Evolutionary conservation across 257 asterid genomes (phyloP).

Genomic region (Solanum ossicruentum): DNA sequence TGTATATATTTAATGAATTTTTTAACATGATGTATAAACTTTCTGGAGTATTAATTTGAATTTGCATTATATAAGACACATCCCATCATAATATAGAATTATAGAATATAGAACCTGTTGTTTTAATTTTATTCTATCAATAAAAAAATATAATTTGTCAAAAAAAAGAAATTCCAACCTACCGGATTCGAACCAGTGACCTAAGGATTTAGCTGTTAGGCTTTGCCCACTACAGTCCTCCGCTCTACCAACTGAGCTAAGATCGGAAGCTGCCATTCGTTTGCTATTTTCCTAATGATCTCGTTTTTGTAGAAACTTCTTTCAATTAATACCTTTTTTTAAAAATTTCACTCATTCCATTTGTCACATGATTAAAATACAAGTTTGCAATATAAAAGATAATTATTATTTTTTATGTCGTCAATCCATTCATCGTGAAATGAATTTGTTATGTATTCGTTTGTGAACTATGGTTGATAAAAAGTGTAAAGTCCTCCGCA

Average conservation of each 20-base stretch:
- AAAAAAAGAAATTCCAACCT: neutral
- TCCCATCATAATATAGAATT: too few relatives aligned
- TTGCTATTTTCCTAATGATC: neutral
- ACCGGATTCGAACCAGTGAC: slow-evolving; percentile 4
- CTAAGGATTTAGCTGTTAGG: neutral
- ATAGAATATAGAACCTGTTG: neutral
- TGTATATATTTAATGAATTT: neutral
- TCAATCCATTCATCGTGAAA: neutral
- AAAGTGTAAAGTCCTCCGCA: neutral
- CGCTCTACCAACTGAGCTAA: slow-evolving; percentile 2
- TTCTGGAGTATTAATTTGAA: neutral
- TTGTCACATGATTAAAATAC: neutral
- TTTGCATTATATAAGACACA: neutral
- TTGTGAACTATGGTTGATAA: neutral
- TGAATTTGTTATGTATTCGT: neutral
- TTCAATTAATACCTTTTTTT: neutral
- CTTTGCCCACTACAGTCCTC: neutral
- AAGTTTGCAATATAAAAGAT: neutral
- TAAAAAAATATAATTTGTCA: too few relatives aligned
- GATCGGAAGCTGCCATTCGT: neutral
- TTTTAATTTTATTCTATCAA: neutral
- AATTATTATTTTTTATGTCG: neutral
- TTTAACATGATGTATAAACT: neutral
- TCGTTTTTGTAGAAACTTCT: neutral
- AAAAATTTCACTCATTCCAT: neutral